Percentiles rank a stretch among this genome's conserved stretches.
These are phyloP conservation scores for Bothriochloa decipiens DNA, from an alignment of 176 grass and related monocot species.

Conservation along the genomic window DNA sequence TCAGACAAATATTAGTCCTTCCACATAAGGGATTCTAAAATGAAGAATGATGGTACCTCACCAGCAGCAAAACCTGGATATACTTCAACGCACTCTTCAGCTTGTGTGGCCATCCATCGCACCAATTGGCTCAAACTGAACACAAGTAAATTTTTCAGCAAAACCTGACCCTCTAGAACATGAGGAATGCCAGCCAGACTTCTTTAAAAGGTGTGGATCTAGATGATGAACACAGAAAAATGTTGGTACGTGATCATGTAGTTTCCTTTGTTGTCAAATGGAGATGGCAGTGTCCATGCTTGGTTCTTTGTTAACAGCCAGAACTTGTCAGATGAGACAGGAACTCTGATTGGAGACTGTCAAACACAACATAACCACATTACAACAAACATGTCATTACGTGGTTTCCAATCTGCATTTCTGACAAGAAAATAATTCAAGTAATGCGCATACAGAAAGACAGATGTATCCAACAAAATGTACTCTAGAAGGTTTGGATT, in stretches of 20 bases:
- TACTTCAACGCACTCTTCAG: constrained; percentile 95
- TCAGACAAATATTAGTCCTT: constrained; percentile 50
- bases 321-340: constrained; percentile 86
- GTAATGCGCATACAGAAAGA: neutral
- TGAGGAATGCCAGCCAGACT: neutral
- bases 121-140: constrained; percentile 85
- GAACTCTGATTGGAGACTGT: constrained; percentile 76
- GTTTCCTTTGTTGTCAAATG: constrained; percentile 88
- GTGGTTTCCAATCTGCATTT: neutral
- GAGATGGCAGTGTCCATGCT: constrained; percentile 81
- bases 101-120: constrained; percentile 85
- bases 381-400: neutral
- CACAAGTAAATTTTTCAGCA: neutral
- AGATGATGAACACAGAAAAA: neutral
- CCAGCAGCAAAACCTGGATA: constrained; percentile 98
- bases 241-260: constrained; percentile 75
- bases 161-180: neutral
- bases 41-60: constrained; percentile 66
- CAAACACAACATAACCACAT: constrained; percentile 30
- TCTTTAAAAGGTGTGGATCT: neutral
- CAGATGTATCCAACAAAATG: neutral
- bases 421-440: neutral
- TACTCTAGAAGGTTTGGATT: neutral
- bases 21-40: constrained; percentile 25
- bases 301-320: constrained; percentile 78